phyloP scores from a whole-genome alignment of 2,329 filamentous ascomycete species.

The Neophaeococcomyces mojaviensis region DNA sequence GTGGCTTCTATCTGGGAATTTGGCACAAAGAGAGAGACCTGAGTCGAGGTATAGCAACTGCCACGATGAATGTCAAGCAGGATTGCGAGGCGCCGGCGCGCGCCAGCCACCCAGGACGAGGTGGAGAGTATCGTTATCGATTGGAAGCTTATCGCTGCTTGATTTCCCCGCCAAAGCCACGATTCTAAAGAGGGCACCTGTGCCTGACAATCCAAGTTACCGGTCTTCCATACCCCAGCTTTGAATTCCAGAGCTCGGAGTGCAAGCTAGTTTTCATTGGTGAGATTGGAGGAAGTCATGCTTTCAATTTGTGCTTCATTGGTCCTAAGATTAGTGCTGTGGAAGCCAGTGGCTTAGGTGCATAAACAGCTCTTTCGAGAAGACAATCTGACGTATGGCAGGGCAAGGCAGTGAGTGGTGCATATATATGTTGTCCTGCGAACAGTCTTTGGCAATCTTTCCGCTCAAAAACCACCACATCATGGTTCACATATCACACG shows the following conservation, averaged over 20 bases:
- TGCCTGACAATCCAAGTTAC: neutral
- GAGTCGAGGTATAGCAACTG: too few species aligned
- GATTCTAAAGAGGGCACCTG: neutral
- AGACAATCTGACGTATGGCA: conserved; percentile 2
- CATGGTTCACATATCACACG: too few species aligned
- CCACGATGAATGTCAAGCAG: too few species aligned
- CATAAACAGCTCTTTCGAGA: neutral
- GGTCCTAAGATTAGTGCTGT: conserved; percentile 1
- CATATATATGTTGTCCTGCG: neutral
- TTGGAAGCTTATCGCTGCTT: neutral
- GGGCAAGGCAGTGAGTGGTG: neutral
- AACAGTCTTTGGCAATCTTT: too few species aligned
- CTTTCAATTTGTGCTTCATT: neutral
- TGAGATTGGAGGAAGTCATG: neutral
- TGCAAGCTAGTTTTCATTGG: neutral
- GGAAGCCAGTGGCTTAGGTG: conserved; percentile 1
- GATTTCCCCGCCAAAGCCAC: neutral
- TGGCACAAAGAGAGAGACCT: too few species aligned
- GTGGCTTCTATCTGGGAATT: too few species aligned
- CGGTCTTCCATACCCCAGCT: neutral
- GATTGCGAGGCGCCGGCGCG: neutral
- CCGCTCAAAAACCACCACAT: too few species aligned
- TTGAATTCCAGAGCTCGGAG: neutral
- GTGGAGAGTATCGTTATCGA: too few species aligned
- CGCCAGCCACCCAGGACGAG: neutral